Evolutionary conservation across 2,329 filamentous ascomycete genomes (phyloP).

Genomic region (Blastomyces percursus): DNA sequence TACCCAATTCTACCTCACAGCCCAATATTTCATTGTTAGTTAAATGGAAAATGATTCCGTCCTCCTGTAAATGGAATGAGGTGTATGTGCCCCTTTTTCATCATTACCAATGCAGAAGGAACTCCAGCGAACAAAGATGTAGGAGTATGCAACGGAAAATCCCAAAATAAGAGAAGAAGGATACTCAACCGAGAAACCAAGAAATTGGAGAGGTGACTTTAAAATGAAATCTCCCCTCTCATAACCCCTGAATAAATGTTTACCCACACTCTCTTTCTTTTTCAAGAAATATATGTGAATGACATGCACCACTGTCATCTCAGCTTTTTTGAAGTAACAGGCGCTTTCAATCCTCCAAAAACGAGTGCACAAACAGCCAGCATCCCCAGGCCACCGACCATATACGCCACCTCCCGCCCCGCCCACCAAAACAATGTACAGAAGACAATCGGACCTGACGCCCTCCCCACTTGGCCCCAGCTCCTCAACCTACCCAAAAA

Average conservation of each 20-base stretch:
- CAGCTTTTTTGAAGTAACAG: conserved; percentile 22
- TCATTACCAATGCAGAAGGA: background rate
- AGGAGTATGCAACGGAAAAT: background rate
- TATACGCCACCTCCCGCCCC: conserved; percentile 75
- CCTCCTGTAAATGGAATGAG: background rate
- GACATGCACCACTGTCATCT: background rate
- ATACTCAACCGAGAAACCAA: background rate
- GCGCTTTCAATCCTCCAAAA: conserved; percentile 60
- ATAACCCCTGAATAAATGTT: background rate
- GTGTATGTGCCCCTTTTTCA: background rate
- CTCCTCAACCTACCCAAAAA: conserved; percentile 75
- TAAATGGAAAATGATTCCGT: background rate
- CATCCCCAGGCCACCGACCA: conserved; percentile 70
- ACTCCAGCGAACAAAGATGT: no score
- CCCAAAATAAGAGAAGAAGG: background rate
- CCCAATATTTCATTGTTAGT: background rate
- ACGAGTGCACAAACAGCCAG: conserved; percentile 59
- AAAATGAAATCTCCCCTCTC: background rate
- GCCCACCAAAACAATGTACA: conserved; percentile 99
- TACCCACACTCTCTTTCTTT: background rate
- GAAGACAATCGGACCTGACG: conserved; percentile 77
- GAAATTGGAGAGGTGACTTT: background rate
- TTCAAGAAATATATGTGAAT: background rate
- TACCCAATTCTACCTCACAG: background rate
- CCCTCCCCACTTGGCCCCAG: conserved; percentile 76